Conservation (phyloP, 2,329 filamentous ascomycete genomes). For the Fusarium sp. region DNA sequence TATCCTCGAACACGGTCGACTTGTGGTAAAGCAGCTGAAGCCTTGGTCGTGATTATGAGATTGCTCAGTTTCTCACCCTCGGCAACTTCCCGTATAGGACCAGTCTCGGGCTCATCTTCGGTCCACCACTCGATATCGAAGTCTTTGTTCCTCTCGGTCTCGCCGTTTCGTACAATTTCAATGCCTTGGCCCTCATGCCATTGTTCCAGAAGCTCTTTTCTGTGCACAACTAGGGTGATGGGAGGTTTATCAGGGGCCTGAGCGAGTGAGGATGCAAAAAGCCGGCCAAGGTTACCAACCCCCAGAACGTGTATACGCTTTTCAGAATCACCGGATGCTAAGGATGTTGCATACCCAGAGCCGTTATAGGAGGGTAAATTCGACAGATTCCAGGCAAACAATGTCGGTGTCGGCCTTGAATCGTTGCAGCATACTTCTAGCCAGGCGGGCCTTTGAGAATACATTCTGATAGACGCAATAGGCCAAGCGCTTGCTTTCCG, state of each 20-base stretch:
- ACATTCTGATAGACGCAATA: slow-evolving; percentile 34
- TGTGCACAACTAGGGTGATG: slow-evolving; percentile 83
- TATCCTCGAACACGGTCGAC: slow-evolving; percentile 69
- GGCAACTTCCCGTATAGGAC: slow-evolving; percentile 56
- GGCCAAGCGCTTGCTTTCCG: background rate
- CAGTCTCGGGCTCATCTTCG: slow-evolving; percentile 54
- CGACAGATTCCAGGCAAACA: slow-evolving; percentile 53
- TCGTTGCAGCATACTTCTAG: slow-evolving; percentile 48
- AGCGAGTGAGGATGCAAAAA: slow-evolving; percentile 80
- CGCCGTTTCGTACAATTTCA: slow-evolving; percentile 55
- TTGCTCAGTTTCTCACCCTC: slow-evolving; percentile 67
- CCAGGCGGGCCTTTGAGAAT: slow-evolving; percentile 50
- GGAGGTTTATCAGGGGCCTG: slow-evolving; percentile 71
- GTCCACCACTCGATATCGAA: slow-evolving; percentile 68
- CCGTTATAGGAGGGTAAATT: slow-evolving; percentile 42
- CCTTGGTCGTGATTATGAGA: slow-evolving; percentile 83
- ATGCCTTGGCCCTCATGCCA: slow-evolving; percentile 61
- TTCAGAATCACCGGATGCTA: slow-evolving; percentile 24
- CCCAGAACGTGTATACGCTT: slow-evolving; percentile 82
- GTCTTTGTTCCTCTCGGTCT: slow-evolving; percentile 48
- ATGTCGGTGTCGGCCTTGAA: slow-evolving; percentile 45
- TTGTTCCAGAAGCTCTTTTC: slow-evolving; percentile 59
- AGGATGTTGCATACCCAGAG: background rate
- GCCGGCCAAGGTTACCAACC: slow-evolving; percentile 81
- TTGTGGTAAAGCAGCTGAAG: slow-evolving; percentile 73